Conservation (phyloP, 805 yeast species). For the Kregervanrija pseudodelftensis region DNA sequence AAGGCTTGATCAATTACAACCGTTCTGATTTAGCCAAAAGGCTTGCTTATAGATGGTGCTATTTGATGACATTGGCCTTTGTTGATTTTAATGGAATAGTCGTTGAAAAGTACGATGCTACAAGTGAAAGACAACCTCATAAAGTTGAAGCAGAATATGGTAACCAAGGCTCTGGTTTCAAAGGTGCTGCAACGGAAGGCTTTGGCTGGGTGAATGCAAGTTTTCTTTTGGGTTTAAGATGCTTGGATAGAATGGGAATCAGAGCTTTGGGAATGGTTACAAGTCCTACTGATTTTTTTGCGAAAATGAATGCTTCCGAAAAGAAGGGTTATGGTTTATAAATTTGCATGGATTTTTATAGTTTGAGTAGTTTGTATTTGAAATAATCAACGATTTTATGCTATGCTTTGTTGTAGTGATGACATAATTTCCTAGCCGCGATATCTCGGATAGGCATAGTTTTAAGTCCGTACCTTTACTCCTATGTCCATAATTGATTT, state of each 20-base stretch:
- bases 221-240: conserved; percentile 63
- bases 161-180: conserved; percentile 87
- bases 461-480: too few species aligned
- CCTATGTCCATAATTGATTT: too few species aligned
- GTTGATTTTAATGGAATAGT: conserved; percentile 92
- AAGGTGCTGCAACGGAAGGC: conserved; percentile 92
- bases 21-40: conserved; percentile 51
- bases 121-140: conserved; percentile 77
- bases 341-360: too few species aligned
- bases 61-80: conserved; percentile 79
- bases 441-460: too few species aligned
- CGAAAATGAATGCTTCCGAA: conserved; percentile 37
- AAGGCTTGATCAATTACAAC: conserved; percentile 71
- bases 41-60: conserved; percentile 82
- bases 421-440: too few species aligned
- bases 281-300: conserved; percentile 59
- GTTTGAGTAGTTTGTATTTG: too few species aligned
- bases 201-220: conserved; percentile 98
- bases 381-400: too few species aligned
- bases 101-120: conserved; percentile 91
- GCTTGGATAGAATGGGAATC: conserved; percentile 56
- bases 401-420: too few species aligned
- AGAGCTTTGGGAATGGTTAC: conserved; percentile 77
- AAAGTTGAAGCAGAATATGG: conserved; percentile 95
- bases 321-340: conserved; percentile 28